A percentile compares a stretch with the other conserved stretches of the same genome.
These are phyloP conservation scores for Penicillium decumbens DNA, from an alignment of 2,329 filamentous ascomycete species.

Conservation along the genomic window DNA sequence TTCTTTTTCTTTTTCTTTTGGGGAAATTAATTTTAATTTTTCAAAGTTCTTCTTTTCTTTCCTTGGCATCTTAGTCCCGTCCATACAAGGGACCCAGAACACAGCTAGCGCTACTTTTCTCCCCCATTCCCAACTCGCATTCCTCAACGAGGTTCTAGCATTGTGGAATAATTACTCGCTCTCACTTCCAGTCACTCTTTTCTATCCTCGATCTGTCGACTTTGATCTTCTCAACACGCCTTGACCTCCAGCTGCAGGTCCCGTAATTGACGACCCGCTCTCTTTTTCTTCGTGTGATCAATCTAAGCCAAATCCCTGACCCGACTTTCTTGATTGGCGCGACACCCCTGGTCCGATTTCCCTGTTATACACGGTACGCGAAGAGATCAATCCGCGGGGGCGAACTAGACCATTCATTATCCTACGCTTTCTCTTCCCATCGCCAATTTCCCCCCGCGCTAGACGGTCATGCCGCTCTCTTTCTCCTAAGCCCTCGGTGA, in stretches of 20 bases:
- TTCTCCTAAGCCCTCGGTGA: constrained; percentile 12
- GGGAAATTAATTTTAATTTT: neutral
- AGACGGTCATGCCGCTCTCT: constrained; percentile 21
- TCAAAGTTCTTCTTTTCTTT: neutral
- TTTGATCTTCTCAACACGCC: neutral
- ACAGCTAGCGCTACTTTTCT: constrained; percentile 3
- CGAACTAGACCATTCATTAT: neutral
- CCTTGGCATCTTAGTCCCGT: constrained; percentile 7
- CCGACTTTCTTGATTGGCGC: constrained; percentile 12
- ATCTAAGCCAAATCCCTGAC: constrained; percentile 5
- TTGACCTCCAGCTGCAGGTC: neutral
- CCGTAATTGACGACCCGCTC: neutral
- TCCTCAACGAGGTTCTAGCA: constrained; percentile 5
- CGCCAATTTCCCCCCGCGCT: constrained; percentile 3
- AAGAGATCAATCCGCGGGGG: constrained; percentile 9
- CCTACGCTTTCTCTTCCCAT: neutral
- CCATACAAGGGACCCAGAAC: constrained; percentile 7
- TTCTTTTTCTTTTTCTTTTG: no score
- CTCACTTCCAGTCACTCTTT: neutral
- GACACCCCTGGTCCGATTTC: constrained; percentile 5
- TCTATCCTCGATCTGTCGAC: neutral
- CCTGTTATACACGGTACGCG: constrained; percentile 9
- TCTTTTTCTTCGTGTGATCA: constrained; percentile 14
- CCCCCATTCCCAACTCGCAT: constrained; percentile 4
- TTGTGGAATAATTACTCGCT: neutral